phyloP scores from a whole-genome alignment of 2,329 filamentous ascomycete genomes.

The Neoscytalidium dimidiatum region DNA sequence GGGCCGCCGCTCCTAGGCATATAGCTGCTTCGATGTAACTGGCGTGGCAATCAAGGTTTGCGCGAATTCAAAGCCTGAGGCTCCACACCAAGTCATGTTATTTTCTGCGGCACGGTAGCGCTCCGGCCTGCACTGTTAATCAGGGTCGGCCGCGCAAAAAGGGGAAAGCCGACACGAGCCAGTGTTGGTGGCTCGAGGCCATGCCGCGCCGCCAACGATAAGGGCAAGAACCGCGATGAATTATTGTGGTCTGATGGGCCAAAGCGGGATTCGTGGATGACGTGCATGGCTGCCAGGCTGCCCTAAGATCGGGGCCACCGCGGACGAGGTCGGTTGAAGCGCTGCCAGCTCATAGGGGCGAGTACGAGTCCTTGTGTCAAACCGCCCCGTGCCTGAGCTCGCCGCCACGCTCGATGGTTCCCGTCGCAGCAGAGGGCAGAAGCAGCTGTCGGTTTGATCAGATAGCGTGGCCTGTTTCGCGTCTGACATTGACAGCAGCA shows the following conservation, averaged over 20 bases:
- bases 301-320: not conserved
- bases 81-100: not conserved
- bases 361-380: not conserved
- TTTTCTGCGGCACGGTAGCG: not conserved
- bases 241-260: slow-evolving; percentile 3
- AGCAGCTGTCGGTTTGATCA: not conserved
- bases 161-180: not conserved
- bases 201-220: not conserved
- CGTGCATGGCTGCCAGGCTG: slow-evolving; percentile 10
- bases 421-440: not conserved
- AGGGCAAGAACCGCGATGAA: not conserved
- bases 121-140: not conserved
- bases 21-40: not conserved
- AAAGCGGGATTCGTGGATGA: not conserved
- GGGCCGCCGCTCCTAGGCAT: not conserved
- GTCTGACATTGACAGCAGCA: not conserved
- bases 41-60: not conserved
- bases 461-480: not conserved
- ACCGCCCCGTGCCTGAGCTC: not conserved
- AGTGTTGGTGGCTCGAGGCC: not conserved
- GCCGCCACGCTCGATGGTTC: not conserved
- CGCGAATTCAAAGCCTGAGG: not conserved
- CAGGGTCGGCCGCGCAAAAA: not conserved
- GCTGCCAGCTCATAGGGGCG: not conserved
- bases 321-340: not conserved